Evolutionary conservation across 2,329 filamentous ascomycete species (phyloP).

Genomic region (Dothistroma septosporum): DNA sequence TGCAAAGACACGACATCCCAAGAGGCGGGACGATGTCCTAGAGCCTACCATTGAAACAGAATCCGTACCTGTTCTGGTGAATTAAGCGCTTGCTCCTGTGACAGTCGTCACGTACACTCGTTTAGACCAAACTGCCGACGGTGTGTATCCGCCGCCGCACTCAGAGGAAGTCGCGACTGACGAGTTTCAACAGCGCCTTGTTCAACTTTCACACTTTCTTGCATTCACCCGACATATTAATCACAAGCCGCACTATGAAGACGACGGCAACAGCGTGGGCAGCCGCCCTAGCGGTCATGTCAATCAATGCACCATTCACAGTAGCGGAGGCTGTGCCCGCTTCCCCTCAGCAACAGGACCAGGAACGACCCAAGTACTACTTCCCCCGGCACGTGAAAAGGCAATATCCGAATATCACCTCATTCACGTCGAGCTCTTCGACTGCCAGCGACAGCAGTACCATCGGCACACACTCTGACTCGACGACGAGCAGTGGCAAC

Average conservation of each 20-base stretch:
- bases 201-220: slow-evolving; percentile 16
- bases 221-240: slow-evolving; percentile 21
- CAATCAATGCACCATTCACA: slow-evolving; percentile 42
- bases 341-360: slow-evolving; percentile 37
- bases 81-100: slow-evolving; percentile 29
- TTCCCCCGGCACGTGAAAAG: slow-evolving; percentile 47
- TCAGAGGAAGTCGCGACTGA: slow-evolving; percentile 6
- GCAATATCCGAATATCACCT: slow-evolving; percentile 35
- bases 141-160: slow-evolving; percentile 16
- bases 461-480: background rate
- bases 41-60: slow-evolving; percentile 10
- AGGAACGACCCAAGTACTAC: slow-evolving; percentile 43
- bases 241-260: slow-evolving; percentile 37
- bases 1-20: slow-evolving; percentile 14
- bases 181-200: slow-evolving; percentile 9
- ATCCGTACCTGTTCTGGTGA: slow-evolving; percentile 4
- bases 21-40: slow-evolving; percentile 27
- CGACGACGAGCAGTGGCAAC: background rate
- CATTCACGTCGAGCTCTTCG: slow-evolving; percentile 10
- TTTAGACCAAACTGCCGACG: slow-evolving; percentile 42
- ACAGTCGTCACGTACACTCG: slow-evolving; percentile 50
- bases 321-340: slow-evolving; percentile 49
- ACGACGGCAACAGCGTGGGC: slow-evolving; percentile 45
- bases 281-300: slow-evolving; percentile 45
- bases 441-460: slow-evolving; percentile 9